These are phyloP conservation scores for Leishmania gerbilli DNA, from an alignment of 208 protist genomes.

Conservation along the genomic window DNA sequence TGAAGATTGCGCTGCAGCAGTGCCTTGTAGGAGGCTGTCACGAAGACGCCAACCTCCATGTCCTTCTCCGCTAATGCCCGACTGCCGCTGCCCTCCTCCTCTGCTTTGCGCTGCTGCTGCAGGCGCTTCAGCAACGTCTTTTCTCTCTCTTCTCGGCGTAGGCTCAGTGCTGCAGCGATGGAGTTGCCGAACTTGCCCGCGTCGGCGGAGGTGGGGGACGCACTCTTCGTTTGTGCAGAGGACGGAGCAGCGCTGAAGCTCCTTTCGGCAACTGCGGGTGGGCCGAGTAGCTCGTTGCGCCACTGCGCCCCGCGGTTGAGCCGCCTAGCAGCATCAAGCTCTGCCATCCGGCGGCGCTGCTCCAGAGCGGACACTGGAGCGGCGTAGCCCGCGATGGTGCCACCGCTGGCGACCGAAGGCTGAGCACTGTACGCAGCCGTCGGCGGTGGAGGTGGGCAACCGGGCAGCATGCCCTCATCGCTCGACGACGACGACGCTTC, in stretches of 20 bases:
- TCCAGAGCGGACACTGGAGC: constrained; percentile 15
- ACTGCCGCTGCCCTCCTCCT: constrained; percentile 38
- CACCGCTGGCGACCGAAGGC: neutral
- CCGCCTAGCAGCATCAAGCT: constrained; percentile 11
- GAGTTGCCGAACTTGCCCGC: constrained; percentile 56
- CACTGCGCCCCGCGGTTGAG: constrained; percentile 1
- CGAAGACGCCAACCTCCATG: constrained; percentile 71
- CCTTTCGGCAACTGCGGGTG: neutral
- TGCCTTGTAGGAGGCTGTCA: constrained; percentile 63
- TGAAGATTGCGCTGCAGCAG: constrained; percentile 47
- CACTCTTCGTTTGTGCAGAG: neutral
- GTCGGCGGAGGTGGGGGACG: neutral
- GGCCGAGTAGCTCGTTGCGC: constrained; percentile 10
- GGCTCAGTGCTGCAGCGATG: constrained; percentile 50
- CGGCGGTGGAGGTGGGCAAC: constrained; percentile 6
- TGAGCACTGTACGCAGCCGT: neutral
- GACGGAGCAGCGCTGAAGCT: neutral
- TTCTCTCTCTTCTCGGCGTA: constrained; percentile 52
- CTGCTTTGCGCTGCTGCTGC: constrained; percentile 42
- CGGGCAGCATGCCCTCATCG: constrained; percentile 14
- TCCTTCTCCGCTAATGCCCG: constrained; percentile 56
- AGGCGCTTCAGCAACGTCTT: constrained; percentile 42
- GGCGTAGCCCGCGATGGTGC: too few species aligned
- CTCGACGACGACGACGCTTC: constrained; percentile 8
- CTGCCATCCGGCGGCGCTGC: constrained; percentile 30